A percentile compares a stretch with the other conserved stretches of the same genome.
phyloP scores from a whole-genome alignment of 805 yeast species.

The Maudiozyma pseudohumilis region DNA sequence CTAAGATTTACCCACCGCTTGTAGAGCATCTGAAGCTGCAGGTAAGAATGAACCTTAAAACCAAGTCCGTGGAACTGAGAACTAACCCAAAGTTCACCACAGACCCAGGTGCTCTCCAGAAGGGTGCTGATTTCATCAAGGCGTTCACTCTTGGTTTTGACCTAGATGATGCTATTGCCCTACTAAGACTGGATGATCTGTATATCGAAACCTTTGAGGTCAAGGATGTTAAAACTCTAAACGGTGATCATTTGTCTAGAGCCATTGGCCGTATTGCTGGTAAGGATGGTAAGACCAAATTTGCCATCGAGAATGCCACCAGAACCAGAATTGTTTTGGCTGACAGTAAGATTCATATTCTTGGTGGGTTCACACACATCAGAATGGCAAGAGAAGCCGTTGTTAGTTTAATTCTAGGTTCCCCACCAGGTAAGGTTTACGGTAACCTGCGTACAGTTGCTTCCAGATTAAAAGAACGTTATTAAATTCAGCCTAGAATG shows the following conservation, averaged over 20 bases:
- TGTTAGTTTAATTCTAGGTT: conserved; percentile 87
- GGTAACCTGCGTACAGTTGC: conserved; percentile 96
- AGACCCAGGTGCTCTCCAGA: conserved; percentile 91
- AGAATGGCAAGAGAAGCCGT: conserved; percentile 98
- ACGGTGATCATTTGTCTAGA: conserved; percentile 94
- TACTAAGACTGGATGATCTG: conserved; percentile 86
- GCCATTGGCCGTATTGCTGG: conserved; percentile 99
- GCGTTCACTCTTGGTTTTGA: conserved; percentile 96
- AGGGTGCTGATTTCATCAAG: conserved; percentile 93
- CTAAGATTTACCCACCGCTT: conserved; percentile 88
- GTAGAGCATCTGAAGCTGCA: conserved; percentile 92
- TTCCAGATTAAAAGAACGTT: conserved; percentile 93
- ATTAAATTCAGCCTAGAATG: too few species aligned
- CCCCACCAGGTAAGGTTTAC: conserved; percentile 97
- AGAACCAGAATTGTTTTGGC: conserved; percentile 97
- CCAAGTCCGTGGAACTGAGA: conserved; percentile 80
- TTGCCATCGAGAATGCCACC: conserved; percentile 97
- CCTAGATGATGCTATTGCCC: conserved; percentile 91
- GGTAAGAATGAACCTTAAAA: conserved; percentile 86
- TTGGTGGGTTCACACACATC: conserved; percentile 95
- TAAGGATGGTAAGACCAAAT: conserved; percentile 97
- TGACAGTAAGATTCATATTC: conserved; percentile 89
- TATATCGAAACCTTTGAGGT: conserved; percentile 95
- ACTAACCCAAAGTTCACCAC: conserved; percentile 71
- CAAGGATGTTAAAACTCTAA: conserved; percentile 90